phyloP scores from a whole-genome alignment of 2,329 filamentous ascomycete genomes.

The Pseudogymnoascus sp. region DNA sequence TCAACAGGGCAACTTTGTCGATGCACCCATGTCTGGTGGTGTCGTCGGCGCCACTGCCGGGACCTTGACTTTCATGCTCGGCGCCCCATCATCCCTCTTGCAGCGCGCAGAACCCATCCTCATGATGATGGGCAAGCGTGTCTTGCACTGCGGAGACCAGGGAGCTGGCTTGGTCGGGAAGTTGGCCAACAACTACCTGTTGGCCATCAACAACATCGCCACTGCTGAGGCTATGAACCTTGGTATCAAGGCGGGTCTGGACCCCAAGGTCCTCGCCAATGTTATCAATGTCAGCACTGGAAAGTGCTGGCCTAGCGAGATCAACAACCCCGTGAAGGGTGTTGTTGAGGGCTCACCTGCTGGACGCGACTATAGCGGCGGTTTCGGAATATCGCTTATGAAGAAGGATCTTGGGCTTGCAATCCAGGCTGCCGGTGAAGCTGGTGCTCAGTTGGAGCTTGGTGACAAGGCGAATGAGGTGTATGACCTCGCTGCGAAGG shows the following conservation, averaged over 20 bases:
- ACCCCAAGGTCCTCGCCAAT: constrained; percentile 61
- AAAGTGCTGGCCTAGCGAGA: constrained; percentile 90
- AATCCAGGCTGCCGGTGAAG: constrained; percentile 62
- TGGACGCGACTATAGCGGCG: constrained; percentile 66
- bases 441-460: constrained; percentile 57
- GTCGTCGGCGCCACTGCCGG: constrained; percentile 85
- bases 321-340: constrained; percentile 90
- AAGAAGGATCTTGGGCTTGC: constrained; percentile 71
- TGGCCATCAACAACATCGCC: constrained; percentile 84
- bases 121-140: constrained; percentile 74
- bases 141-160: constrained; percentile 78
- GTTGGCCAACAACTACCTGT: constrained; percentile 92
- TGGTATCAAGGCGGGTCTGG: constrained; percentile 53
- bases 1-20: constrained; percentile 70
- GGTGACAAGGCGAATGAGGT: constrained; percentile 56
- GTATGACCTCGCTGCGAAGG: constrained; percentile 58
- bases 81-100: constrained; percentile 55
- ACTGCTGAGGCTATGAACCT: constrained; percentile 61
- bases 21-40: constrained; percentile 95
- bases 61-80: constrained; percentile 94
- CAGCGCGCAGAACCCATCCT: constrained; percentile 62
- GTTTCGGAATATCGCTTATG: constrained; percentile 73
- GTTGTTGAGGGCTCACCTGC: constrained; percentile 73
- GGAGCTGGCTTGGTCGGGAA: constrained; percentile 86
- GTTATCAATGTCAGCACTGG: constrained; percentile 93